Percentiles rank a stretch among this genome's conserved stretches.
Evolutionary conservation across 2,329 filamentous ascomycete species (phyloP).

Genomic region (Fusarium dimerum): DNA sequence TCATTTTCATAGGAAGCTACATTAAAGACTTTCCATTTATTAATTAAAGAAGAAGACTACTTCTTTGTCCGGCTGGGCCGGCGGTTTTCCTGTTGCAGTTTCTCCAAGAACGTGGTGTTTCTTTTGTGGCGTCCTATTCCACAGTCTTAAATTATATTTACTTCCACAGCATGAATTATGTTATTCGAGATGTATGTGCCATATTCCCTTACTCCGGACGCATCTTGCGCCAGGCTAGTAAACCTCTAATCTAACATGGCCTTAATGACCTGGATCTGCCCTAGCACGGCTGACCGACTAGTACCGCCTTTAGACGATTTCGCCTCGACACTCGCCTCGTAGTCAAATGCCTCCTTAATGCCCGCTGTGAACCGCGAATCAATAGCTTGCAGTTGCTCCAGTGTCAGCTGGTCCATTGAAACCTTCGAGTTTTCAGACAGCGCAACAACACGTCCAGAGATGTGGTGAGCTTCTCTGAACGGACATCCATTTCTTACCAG

Average conservation of each 20-base stretch:
- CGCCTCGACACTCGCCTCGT: slow-evolving; percentile 71
- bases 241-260: slow-evolving; percentile 33
- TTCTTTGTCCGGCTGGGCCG: no score
- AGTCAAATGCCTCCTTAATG: slow-evolving; percentile 66
- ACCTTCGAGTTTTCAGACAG: slow-evolving; percentile 63
- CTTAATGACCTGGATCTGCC: slow-evolving; percentile 56
- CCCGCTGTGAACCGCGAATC: slow-evolving; percentile 69
- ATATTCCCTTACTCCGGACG: slow-evolving; percentile 25
- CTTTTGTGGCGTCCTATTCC: no score
- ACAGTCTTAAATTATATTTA: slow-evolving; percentile 24
- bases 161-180: slow-evolving; percentile 29
- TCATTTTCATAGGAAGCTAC: no score
- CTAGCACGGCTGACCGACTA: slow-evolving; percentile 63
- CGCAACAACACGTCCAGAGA: slow-evolving; percentile 72
- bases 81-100: no score
- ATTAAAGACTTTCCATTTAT: no score
- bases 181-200: slow-evolving; percentile 27
- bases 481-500: slow-evolving; percentile 66
- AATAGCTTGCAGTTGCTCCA: slow-evolving; percentile 67
- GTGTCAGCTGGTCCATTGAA: slow-evolving; percentile 68
- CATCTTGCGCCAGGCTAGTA: slow-evolving; percentile 24
- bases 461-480: slow-evolving; percentile 78
- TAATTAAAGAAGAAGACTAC: no score
- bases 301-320: slow-evolving; percentile 69
- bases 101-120: no score